phyloP scores from a whole-genome alignment of 228 moss, liverwort and hornwort genomes.

The Sphagnum fallax region DNA sequence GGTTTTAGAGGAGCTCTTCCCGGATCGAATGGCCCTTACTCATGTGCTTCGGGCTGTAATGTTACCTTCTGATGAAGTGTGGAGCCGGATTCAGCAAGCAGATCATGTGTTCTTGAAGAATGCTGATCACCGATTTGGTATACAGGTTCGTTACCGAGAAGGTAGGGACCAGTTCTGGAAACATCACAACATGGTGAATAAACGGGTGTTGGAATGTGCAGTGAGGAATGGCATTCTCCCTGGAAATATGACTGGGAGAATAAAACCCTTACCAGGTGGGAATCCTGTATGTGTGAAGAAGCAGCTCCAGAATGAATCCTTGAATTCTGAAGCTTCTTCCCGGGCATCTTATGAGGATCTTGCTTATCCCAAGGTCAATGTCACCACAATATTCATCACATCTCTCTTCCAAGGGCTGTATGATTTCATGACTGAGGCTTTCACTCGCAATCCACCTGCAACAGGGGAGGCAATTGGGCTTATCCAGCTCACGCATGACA shows the following conservation, averaged over 20 bases:
- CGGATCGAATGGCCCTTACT: constrained; percentile 68
- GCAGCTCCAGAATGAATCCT: background rate
- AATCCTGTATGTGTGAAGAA: no score
- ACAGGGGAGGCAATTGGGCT: constrained; percentile 46
- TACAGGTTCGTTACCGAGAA: constrained; percentile 38
- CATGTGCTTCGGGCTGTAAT: constrained; percentile 59
- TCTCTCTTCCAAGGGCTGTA: constrained; percentile 52
- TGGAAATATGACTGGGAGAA: background rate
- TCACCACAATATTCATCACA: constrained; percentile 49
- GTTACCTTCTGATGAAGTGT: constrained; percentile 50
- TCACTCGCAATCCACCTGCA: constrained; percentile 39
- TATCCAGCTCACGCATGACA: constrained; percentile 50
- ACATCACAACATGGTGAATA: constrained; percentile 18
- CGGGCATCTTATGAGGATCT: background rate
- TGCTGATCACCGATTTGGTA: constrained; percentile 32
- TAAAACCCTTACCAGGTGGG: no score
- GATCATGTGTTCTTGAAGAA: constrained; percentile 21
- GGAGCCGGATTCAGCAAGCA: constrained; percentile 36
- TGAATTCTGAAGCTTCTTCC: background rate
- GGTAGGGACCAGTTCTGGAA: constrained; percentile 21
- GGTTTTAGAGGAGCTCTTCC: constrained; percentile 65
- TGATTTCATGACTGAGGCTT: constrained; percentile 33
- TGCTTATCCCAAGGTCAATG: background rate
- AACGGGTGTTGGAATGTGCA: constrained; percentile 34
- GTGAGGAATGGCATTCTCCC: constrained; percentile 28